Evolutionary conservation across 2,329 filamentous ascomycete genomes (phyloP), one percentile per base, ranked within the genome.

Genomic region (Colletotrichum falcatum): DNA sequence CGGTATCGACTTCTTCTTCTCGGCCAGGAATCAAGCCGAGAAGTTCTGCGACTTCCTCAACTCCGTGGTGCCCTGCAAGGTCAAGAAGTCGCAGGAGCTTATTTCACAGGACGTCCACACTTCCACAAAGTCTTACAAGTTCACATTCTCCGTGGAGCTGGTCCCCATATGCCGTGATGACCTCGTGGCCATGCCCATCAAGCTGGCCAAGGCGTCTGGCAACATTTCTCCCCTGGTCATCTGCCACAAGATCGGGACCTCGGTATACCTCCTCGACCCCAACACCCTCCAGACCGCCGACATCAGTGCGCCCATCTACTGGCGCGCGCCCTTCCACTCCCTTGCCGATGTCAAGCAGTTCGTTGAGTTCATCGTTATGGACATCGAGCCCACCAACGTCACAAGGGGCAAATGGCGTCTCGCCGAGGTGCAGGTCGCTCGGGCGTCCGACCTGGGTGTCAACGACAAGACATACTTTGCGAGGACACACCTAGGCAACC

Each of bases 91-190:
- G 8, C 81, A 97, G 78, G 93, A 98, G 80, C 88, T 98, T 56
- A 98, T 99, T 75, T 97, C 94, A 5, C 91, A 94, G 84, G 95
- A 99, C 81, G 89, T 92, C 16, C 96, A 99, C 82, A 98, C 95
- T 0, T 93, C 92, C 20, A 92, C 91, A 71, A 96, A 94, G 81
- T 94, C 92, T 42, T 98, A 95, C 88, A 99, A 99, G 81, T 98
- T 98, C 83, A 92, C 93, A 55, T 98, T 90, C 82, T 97, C 94
- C 0, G 90, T 92, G 64, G 94, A 98, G 79, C 82, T 99, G 59
- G 91, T 98, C 33, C 96, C 96, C 1, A 94, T 99, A 60, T 98
- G 96, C 86, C 97, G 98, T 81, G 96, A 99, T 76, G 96, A 99
- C 78, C 85, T 99, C 35, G 94, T 99, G n/a, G 95, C 94, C 1